Percentiles rank a stretch among this genome's conserved stretches.
Conservation (phyloP, 177 flowering plant species). For the Tripterygium wilfordii region DNA sequence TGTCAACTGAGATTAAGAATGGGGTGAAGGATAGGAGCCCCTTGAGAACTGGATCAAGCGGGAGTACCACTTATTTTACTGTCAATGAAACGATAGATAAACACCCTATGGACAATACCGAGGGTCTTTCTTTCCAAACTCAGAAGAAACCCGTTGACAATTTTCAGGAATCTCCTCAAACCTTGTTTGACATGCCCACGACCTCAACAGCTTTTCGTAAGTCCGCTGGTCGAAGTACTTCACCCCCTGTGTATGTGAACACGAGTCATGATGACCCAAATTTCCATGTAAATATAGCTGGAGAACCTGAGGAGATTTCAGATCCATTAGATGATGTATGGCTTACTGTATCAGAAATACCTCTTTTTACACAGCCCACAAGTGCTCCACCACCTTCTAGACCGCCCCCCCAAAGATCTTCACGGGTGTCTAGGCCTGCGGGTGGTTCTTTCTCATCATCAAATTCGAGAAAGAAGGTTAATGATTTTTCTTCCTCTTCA, state of each 20-base stretch:
- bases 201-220: slow-evolving; percentile 34
- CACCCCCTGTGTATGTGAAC: slow-evolving; percentile 34
- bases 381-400: slow-evolving; percentile 97
- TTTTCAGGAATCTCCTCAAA: slow-evolving; percentile 39
- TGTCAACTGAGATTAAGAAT: slow-evolving; percentile 35
- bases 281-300: too few relatives aligned
- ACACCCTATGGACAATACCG: slow-evolving; percentile 28
- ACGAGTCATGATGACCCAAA: slow-evolving; percentile 26
- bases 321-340: slow-evolving; percentile 64
- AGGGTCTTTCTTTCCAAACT: slow-evolving; percentile 21
- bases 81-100: slow-evolving; percentile 29
- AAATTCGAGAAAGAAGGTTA: slow-evolving; percentile 42
- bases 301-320: slow-evolving; percentile 37
- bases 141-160: slow-evolving; percentile 37
- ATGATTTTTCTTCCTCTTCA: slow-evolving; percentile 39
- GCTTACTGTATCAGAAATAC: slow-evolving; percentile 89
- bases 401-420: slow-evolving; percentile 86
- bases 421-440: slow-evolving; percentile 36
- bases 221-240: slow-evolving; percentile 25
- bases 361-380: slow-evolving; percentile 88
- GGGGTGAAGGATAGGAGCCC: slow-evolving; percentile 40
- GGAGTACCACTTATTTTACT: slow-evolving; percentile 11
- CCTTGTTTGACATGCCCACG: slow-evolving; percentile 48
- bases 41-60: slow-evolving; percentile 22
- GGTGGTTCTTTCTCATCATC: slow-evolving; percentile 26